Percentiles rank a stretch among this genome's conserved stretches.
Evolutionary conservation across 495 filamentous ascomycete species (phyloP).

Genomic region (Penicillium dipodomyicola): DNA sequence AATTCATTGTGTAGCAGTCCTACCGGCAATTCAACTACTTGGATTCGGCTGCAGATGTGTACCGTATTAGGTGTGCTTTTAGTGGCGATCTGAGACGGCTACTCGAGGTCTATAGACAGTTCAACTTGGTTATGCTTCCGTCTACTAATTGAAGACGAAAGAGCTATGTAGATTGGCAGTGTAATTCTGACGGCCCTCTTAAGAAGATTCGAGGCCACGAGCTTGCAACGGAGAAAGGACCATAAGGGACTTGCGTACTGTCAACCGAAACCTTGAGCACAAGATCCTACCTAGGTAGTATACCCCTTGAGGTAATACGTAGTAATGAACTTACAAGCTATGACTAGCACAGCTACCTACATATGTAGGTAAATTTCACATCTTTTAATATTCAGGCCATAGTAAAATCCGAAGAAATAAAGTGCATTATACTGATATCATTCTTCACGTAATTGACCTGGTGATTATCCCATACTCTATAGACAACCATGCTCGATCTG

Average conservation of each 20-base stretch:
- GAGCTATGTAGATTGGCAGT: background rate
- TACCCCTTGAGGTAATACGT: background rate
- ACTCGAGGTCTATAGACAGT: no score
- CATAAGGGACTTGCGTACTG: background rate
- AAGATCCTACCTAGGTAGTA: background rate
- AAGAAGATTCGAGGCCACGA: background rate
- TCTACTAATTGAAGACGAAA: no score
- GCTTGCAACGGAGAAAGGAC: background rate
- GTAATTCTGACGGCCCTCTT: background rate
- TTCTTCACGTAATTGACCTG: slow-evolving; percentile 32
- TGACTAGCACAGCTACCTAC: background rate
- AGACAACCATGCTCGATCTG: slow-evolving; percentile 35
- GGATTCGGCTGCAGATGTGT: no score
- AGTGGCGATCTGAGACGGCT: no score
- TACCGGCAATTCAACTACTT: no score
- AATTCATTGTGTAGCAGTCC: no score
- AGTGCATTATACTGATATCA: slow-evolving; percentile 32
- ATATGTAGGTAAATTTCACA: background rate
- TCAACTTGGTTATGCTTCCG: no score
- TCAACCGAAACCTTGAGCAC: background rate
- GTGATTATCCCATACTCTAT: slow-evolving; percentile 40
- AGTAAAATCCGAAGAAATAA: background rate
- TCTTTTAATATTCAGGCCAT: background rate
- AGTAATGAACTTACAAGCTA: background rate
- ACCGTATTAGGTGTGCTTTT: no score